Evolutionary conservation across 164 flowering plant genomes (phyloP).

Genomic region (Nelumbo lutea): DNA sequence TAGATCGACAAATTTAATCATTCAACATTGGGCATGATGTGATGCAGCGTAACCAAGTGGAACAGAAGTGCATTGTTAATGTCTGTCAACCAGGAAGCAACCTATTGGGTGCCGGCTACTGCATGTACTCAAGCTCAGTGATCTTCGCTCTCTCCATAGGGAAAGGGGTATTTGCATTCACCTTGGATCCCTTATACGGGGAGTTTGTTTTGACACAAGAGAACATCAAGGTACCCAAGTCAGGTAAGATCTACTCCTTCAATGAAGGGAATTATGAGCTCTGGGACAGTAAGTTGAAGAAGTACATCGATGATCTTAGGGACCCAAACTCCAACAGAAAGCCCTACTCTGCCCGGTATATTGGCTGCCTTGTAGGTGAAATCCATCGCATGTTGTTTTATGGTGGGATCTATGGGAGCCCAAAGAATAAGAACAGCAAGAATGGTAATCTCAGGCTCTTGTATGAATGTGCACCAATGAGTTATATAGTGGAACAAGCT

Average conservation of each 20-base stretch:
- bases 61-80: constrained; percentile 63
- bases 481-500: constrained; percentile 84
- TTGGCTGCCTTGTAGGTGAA: constrained; percentile 86
- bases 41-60: constrained; percentile 48
- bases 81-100: constrained; percentile 93
- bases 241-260: constrained; percentile 77
- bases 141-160: constrained; percentile 80
- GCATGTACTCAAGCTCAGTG: constrained; percentile 93
- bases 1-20: constrained; percentile 50
- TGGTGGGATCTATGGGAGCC: constrained; percentile 90
- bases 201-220: constrained; percentile 84
- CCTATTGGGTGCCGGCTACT: constrained; percentile 85
- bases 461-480: constrained; percentile 95
- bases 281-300: constrained; percentile 90
- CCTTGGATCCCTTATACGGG: constrained; percentile 81
- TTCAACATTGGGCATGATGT: constrained; percentile 20
- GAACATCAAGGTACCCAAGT: constrained; percentile 66
- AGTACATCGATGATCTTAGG: constrained; percentile 76
- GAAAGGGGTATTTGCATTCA: constrained; percentile 67
- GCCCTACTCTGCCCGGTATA: constrained; percentile 85
- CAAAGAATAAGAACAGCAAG: constrained; percentile 69
- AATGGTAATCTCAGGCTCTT: constrained; percentile 87
- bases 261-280: constrained; percentile 88
- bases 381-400: constrained; percentile 70
- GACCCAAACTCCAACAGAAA: constrained; percentile 77